Base-by-base conservation (phyloP, 1,284 basidiomycete genomes). In the Xerocomus amazonicus region DNA sequence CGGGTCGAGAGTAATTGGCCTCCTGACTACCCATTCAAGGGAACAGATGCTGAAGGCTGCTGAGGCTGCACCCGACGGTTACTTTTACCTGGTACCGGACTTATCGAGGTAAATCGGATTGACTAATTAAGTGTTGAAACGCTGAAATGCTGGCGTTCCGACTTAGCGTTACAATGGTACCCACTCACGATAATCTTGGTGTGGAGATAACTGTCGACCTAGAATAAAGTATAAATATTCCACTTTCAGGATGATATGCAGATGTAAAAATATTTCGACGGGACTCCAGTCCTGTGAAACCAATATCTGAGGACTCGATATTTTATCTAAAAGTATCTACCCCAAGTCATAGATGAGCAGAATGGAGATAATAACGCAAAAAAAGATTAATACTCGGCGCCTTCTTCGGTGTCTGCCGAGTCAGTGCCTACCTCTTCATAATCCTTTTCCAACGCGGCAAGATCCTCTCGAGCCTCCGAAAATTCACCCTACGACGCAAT, bases 401-500 rank as follows among this genome's bases (percentile, higher is more conserved):
- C 84, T 70, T 89, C 78, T 69, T 92, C 92, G 55, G 74, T 83
- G 59, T 92, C 92, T 53, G 84, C 87, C 32, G 89, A 92, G 76
- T 96, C 92, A 54, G 88, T 89, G 61, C 92, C 93, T 62, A 97
- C 94, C 73, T 95, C 92, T 72, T 95, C 91, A 68, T 95, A 96
- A 67, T 95, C 92, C 77, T 96, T 96, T 74, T 97, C 95, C 56
- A 97, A 82, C 1, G 95, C 95, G 42, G 95, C 95, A 54, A 97
- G 84, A 74, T 98, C 94, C 73, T 97, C 95, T 62, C 95, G 90
- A 19, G 95, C 95, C 76, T 97, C 95, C 41, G 91, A 93, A 77
- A 97, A 97, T 75, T 98, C 95, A 71, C 95, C 95, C 78, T 77
- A 48, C 28, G 12, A 14, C 48, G 32, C 50, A 36, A 33, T 51